Base-by-base conservation (phyloP, 2,329 filamentous ascomycete genomes). In the Exophiala lecanii-corni region DNA sequence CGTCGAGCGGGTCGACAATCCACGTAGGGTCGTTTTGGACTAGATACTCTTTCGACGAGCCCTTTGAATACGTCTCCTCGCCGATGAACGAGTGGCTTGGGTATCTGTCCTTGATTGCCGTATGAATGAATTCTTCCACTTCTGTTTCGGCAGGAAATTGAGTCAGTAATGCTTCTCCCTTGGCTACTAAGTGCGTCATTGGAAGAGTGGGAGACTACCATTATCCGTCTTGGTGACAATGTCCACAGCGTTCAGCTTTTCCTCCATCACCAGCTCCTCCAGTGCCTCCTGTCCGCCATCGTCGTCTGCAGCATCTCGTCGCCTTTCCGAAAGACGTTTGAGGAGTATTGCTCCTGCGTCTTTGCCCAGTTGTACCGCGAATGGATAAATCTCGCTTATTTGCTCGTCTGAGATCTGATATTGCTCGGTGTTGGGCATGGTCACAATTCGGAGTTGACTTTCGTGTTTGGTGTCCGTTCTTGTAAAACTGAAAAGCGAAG, bases 151-250 rank as follows among this genome's bases (percentile, higher is more conserved):
- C n/a, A 18, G 33, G 33, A 36, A 10, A 36, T 34, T 17, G 9
- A n/a, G n/a, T n/a, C 19, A 36, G 17, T 13, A 13, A 7, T 13
- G 30, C 30, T 16, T 32, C 25, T n/a, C n/a, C n/a, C 25, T 9
- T 7, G n/a, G 25, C 25, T 28, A n/a, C 9, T n/a, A 9, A n/a
- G 9, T 28, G 25, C 9, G 25, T n/a, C 9, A 9, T n/a, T 12
- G 23, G 12, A 26, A 26, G 6, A 7, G 39, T 16, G 40, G 38
- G 25, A 34, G 19, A 21, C 15, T 18, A 84, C 82, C 81, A 64
- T 84, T 75, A 59, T 89, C 84, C 1, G 82, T 84, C 64, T 87
- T 78, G 7, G 84, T 89, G 15, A 89, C 84, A 49, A 89, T 77
- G 60, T 89, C 85, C 9, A 89, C 84, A 1, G 83, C 75, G 58